Evolutionary conservation across 495 filamentous ascomycete species (phyloP), one percentile per base, ranked within the genome.

Genomic region (Xanthoparmelia taractica): DNA sequence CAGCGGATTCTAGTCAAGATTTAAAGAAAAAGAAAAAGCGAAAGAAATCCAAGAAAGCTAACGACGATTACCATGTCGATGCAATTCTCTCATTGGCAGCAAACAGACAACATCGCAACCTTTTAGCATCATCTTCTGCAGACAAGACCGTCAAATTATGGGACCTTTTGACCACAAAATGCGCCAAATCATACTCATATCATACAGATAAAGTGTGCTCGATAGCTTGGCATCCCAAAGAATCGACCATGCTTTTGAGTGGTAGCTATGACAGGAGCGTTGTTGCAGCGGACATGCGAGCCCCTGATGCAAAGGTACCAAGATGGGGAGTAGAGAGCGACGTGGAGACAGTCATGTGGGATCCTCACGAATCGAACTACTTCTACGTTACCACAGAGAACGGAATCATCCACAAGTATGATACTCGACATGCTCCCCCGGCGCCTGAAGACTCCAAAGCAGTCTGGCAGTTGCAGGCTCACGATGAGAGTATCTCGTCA

Each of bases 201-300:
- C 92, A 96, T 76, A 94, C 89, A 45, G 93, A 96, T 78, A 97
- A 97, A 77, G 90, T 97, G 58, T 97, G 95, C 81, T 89, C 93
- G 10, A 74, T 97, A 52, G 85, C 92, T 67, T 99, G 94, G 94
- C 90, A 97, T 79, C 82, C 87, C 0, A 83, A 78, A 50, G 88
- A 96, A 70, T 85, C 93, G 1, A 96, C 95, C 0, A 83, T 93
- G 27, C 81, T 99, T 13, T 80, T 99, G 36, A 94, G 85, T 69
- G 94, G 94, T 60, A 91, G 89, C 69, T 99, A 97, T 75, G 94
- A 99, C 73, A 85, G 91, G 64, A 97, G 91, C 4, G 84, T 94
- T 1, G 90, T 94, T 5, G 91, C 89, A 23, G 87, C 89, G 5
- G 94, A 99, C 71, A 96, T 97, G 92, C 82, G 94, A 62, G 87